Evolutionary conservation across 352 stramenopile species (phyloP).

Genomic region (Globisporangium nunn): DNA sequence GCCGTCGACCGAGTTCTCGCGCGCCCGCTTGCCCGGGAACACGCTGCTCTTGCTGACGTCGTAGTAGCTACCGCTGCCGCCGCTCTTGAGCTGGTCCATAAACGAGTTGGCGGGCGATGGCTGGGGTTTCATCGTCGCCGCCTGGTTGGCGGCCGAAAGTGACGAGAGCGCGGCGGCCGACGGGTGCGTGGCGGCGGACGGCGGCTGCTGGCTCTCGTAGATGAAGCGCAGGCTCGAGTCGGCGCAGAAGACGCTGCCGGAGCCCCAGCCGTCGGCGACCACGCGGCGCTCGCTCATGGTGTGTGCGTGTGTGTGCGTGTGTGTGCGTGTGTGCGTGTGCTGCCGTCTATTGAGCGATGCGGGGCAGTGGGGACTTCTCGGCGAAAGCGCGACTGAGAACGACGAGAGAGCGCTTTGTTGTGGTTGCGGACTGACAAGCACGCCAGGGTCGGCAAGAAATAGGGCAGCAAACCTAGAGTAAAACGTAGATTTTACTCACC

Average conservation of each 20-base stretch:
- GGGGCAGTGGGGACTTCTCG: neutral
- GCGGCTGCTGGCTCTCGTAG: slow-evolving; percentile 42
- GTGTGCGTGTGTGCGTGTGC: slow-evolving; percentile 1
- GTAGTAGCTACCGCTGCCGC: slow-evolving; percentile 2
- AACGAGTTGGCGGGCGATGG: slow-evolving; percentile 3
- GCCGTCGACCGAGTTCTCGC: slow-evolving; percentile 9
- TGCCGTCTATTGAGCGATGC: too few species aligned
- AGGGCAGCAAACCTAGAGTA: too few species aligned
- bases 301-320: neutral
- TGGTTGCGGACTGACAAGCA: too few species aligned
- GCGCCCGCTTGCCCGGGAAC: slow-evolving; percentile 13
- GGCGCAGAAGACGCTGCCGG: slow-evolving; percentile 70
- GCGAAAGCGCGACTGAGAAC: slow-evolving; percentile 2
- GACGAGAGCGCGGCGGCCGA: slow-evolving; percentile 25
- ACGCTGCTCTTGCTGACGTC: neutral
- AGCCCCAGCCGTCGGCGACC: slow-evolving; percentile 54
- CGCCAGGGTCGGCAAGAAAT: too few species aligned
- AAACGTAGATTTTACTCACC: too few species aligned
- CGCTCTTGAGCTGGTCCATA: slow-evolving; percentile 15
- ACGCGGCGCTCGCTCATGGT: slow-evolving; percentile 30
- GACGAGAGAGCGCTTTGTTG: too few species aligned
- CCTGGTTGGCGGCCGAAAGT: slow-evolving; percentile 8
- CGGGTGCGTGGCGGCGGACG: neutral
- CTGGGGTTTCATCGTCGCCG: neutral
- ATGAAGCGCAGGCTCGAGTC: slow-evolving; percentile 78